Base-by-base conservation (phyloP, 164 flowering plant species). In the Piper longum region DNA sequence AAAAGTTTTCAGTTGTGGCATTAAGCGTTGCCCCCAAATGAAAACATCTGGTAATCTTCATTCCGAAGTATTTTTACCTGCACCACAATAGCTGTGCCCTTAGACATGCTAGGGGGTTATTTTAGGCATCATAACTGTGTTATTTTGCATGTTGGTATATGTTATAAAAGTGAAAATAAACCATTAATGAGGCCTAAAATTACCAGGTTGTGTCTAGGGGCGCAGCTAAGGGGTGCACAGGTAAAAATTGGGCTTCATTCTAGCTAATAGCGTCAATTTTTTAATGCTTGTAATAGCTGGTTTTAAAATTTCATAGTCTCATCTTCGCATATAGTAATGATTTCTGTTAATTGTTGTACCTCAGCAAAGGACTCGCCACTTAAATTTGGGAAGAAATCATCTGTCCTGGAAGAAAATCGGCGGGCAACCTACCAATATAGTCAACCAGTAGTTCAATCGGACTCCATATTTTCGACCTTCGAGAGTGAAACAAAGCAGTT, bases 401-500 rank as follows among this genome's bases (percentile, higher is more conserved):
- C 62, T 66, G 70, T 76, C 65, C 61, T 70, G 59, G 96, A 90
- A 67, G 97, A 90, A 66, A 84, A 88, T 61, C 91, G 95, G 45
- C 96, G 96, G 62, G 76, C 79, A 60, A 84, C 90, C 41, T 88
- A 90, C 67, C 71, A 70, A 36, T 79, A 88, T 36, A 75, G 62
- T 74, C 83, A 78, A 62, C 82, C 77, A 7, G 66, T 65, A 5
- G 75, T 39, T 44, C 67, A 72, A 75, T 62, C 80, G 17, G 96
- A 88, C 3, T 80, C 88, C 14, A 64, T 81, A 59, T 78, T 83
- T 71, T 62, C 87, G 60, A 81, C 83, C 18, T 88, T 88, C 64
- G 89, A 90, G 65, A 77, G 76, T 13, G 98, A 90, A 79, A 77
- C 61, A 66, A 90, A 81, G 83, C 96, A 88, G 73, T 82, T 93